A percentile compares a stretch with the other conserved stretches of the same genome.
Conservation (phyloP, 2,329 filamentous ascomycete species). For the Escovopsis sp. region DNA sequence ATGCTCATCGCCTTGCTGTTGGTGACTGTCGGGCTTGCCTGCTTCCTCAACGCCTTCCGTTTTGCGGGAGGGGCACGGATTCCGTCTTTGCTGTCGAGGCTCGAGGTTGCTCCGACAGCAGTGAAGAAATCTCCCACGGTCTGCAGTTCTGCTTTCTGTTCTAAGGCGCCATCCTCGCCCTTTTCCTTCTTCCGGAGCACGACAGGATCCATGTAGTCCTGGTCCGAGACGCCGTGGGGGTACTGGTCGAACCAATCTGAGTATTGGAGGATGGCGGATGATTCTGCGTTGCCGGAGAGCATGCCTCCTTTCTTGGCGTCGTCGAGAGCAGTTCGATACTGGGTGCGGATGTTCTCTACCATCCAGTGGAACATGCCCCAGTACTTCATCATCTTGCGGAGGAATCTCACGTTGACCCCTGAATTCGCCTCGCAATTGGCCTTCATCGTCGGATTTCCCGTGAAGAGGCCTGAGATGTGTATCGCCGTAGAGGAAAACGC, state of each 20-base stretch:
- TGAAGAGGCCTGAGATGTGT: conserved; percentile 87
- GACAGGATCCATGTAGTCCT: conserved; percentile 67
- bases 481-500: conserved; percentile 87
- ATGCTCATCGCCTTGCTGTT: no score
- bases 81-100: conserved; percentile 23
- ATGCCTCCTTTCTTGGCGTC: conserved; percentile 54
- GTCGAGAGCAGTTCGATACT: conserved; percentile 75
- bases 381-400: conserved; percentile 89
- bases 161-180: conserved; percentile 74
- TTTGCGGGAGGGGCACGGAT: conserved; percentile 14
- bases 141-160: conserved; percentile 78
- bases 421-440: conserved; percentile 69
- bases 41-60: conserved; percentile 25
- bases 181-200: conserved; percentile 54
- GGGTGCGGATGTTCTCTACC: conserved; percentile 78
- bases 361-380: conserved; percentile 99
- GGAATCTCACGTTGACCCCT: conserved; percentile 73
- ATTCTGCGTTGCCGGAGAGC: conserved; percentile 28
- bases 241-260: conserved; percentile 96
- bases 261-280: conserved; percentile 71
- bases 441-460: conserved; percentile 63
- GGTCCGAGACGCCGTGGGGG: conserved; percentile 74
- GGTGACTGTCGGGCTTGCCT: conserved; percentile 4
- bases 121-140: conserved; percentile 92
- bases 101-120: conserved; percentile 52